Evolutionary conservation across 2,329 filamentous ascomycete species (phyloP), one percentile per base, ranked within the genome.

Genomic region (Fusarium multiceps): DNA sequence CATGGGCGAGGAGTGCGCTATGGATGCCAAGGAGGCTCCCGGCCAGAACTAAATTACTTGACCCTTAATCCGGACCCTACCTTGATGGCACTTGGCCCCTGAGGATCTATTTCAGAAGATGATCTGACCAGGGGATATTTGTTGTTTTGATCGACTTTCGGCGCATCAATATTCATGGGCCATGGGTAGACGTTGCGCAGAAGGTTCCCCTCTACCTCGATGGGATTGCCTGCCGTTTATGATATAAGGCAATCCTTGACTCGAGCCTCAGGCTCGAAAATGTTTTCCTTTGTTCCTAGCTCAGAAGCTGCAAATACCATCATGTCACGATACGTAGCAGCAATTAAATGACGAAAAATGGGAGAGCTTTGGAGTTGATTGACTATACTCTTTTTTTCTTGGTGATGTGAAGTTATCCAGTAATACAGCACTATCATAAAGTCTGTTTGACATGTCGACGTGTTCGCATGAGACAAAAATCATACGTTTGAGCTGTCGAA

Each of bases 11-110:
- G 93, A 98, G 88, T 85, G 88, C 77, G 92, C 91, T 79, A 91
- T 98, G 81, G 94, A 98, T 81, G 92, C 90, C 85, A 98, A 98
- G 90, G 94, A 98, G 86, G 93, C 93, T 82, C 90, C 92, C 82
- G 76, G 75, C 66, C 69, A 74, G 66, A 59, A 65, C 60, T 79
- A 78, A 77, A 69, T 53, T 43, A 60, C 48, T 55, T 67, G 55
- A 59, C 54, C 59, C 63, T 57, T 62, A 46, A 61, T 66, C 59
- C 66, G 66, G 73, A 72, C 68, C 68, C 72, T 55, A 60, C 67
- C 66, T 62, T 57, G 65, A 64, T 72, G 75, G 72, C 68, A 70
- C 72, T 61, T 76, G 72, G 71, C 69, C 71, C 72, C 71, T 74
- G 68, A 57, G 50, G 66, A 69, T 69, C 62, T 60, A 62, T 64